phyloP scores from a whole-genome alignment of 2,329 filamentous ascomycete species.

The Aphanoascus verrucosus region DNA sequence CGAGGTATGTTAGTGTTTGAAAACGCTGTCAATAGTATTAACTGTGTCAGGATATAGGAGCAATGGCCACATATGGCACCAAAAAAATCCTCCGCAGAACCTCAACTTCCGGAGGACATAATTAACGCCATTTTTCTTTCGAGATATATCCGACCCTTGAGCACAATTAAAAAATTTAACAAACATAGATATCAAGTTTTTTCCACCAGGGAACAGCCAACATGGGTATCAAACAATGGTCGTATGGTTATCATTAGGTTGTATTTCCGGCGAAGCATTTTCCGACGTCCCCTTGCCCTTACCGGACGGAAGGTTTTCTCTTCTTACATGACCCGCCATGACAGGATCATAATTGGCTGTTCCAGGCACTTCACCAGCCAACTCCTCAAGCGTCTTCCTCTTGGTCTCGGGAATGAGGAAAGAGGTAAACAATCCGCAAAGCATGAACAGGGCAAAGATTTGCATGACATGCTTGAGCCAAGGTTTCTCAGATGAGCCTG shows the following conservation, averaged over 20 bases:
- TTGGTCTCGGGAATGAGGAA: constrained; percentile 70
- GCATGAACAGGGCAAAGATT: constrained; percentile 72
- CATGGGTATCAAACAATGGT: constrained; percentile 10
- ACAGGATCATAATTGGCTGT: constrained; percentile 8
- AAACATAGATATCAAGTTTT: background rate
- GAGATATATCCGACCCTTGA: too few species aligned
- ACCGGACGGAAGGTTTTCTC: background rate
- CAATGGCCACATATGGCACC: too few species aligned
- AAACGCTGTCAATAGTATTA: too few species aligned
- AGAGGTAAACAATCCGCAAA: constrained; percentile 56
- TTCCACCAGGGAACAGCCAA: background rate
- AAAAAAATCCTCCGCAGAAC: too few species aligned
- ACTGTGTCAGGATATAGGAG: too few species aligned
- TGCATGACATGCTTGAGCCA: constrained; percentile 66
- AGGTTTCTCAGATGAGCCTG: constrained; percentile 45
- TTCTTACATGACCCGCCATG: background rate
- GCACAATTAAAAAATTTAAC: too few species aligned
- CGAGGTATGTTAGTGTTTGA: too few species aligned
- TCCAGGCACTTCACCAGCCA: constrained; percentile 33
- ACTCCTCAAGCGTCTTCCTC: constrained; percentile 59
- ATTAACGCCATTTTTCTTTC: too few species aligned
- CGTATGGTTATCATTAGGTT: constrained; percentile 4
- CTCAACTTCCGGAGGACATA: too few species aligned
- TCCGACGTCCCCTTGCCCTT: background rate
- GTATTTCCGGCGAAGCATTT: constrained; percentile 2